Conservation (phyloP, 768 basidiomycete genomes). For the Russula earlei region DNA sequence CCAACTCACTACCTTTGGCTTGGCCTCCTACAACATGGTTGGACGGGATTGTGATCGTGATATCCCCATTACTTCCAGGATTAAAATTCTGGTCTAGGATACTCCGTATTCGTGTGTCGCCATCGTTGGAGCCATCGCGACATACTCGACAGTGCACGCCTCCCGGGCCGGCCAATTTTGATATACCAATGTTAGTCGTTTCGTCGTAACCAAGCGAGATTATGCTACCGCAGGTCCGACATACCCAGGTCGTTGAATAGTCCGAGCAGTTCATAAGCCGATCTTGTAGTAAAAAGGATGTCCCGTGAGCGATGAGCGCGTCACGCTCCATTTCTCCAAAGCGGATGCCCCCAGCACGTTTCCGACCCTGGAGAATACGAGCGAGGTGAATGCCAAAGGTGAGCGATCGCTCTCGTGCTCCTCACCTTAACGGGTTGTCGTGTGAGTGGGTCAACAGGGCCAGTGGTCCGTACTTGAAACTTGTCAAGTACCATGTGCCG, state of each 20-base stretch:
- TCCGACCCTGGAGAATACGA: constrained; percentile 56
- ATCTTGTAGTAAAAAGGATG: constrained; percentile 96
- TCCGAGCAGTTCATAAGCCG: constrained; percentile 99
- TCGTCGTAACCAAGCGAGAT: constrained; percentile 96
- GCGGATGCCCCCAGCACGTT: constrained; percentile 96
- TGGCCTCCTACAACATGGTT: constrained; percentile 52
- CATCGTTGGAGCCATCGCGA: constrained; percentile 56
- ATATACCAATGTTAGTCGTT: constrained; percentile 51
- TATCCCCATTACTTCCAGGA: constrained; percentile 33
- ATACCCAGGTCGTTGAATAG: constrained; percentile 99
- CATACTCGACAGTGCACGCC: constrained; percentile 98
- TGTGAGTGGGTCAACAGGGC: constrained; percentile 92
- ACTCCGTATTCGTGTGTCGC: constrained; percentile 51
- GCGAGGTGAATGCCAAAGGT: background rate
- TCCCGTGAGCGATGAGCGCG: constrained; percentile 96
- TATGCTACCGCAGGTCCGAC: constrained; percentile 89
- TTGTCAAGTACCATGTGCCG: constrained; percentile 99
- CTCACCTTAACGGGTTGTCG: constrained; percentile 86
- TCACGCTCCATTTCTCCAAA: constrained; percentile 99
- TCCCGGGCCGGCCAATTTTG: constrained; percentile 58
- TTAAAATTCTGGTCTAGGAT: constrained; percentile 38
- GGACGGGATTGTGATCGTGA: constrained; percentile 57
- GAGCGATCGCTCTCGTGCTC: background rate
- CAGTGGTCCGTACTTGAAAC: constrained; percentile 98
- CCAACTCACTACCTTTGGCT: constrained; percentile 73